Evolutionary conservation across 2,329 filamentous ascomycete genomes (phyloP).

Genomic region (Aspergillaceae sp.): DNA sequence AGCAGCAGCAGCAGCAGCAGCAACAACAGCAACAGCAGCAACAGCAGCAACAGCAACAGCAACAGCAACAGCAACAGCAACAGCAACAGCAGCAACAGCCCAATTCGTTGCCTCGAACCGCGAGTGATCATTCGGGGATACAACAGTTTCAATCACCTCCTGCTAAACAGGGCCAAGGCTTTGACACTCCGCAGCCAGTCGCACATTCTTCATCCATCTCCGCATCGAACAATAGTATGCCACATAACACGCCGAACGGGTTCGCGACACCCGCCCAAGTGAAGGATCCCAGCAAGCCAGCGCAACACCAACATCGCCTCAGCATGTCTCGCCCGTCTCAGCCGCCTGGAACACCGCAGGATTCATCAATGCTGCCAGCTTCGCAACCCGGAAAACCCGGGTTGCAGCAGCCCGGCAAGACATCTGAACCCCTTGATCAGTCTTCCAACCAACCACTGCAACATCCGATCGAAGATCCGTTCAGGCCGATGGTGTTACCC

Average conservation of each 20-base stretch:
- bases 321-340: conserved; percentile 28
- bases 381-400: conserved; percentile 20
- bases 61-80: conserved; percentile 32
- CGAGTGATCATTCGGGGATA: conserved; percentile 30
- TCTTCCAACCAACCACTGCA: conserved; percentile 26
- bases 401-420: conserved; percentile 20
- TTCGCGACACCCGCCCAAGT: conserved; percentile 30
- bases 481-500: conserved; percentile 39
- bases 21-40: conserved; percentile 42
- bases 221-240: conserved; percentile 19
- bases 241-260: conserved; percentile 30
- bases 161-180: conserved; percentile 46
- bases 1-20: no score
- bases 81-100: conserved; percentile 13
- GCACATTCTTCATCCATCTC: conserved; percentile 27
- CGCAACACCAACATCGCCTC: conserved; percentile 19
- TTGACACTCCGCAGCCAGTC: conserved; percentile 25
- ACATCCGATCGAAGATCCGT: conserved; percentile 35
- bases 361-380: conserved; percentile 21
- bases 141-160: conserved; percentile 34
- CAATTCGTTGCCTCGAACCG: conserved; percentile 24
- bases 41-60: conserved; percentile 36
- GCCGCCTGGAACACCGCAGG: conserved; percentile 21
- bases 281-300: conserved; percentile 25
- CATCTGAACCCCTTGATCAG: conserved; percentile 21